A percentile compares a stretch with the other conserved stretches of the same genome.
These are phyloP conservation scores for Entomophthora muscae DNA, from an alignment of 371 early-diverging fungal species.

Conservation along the genomic window DNA sequence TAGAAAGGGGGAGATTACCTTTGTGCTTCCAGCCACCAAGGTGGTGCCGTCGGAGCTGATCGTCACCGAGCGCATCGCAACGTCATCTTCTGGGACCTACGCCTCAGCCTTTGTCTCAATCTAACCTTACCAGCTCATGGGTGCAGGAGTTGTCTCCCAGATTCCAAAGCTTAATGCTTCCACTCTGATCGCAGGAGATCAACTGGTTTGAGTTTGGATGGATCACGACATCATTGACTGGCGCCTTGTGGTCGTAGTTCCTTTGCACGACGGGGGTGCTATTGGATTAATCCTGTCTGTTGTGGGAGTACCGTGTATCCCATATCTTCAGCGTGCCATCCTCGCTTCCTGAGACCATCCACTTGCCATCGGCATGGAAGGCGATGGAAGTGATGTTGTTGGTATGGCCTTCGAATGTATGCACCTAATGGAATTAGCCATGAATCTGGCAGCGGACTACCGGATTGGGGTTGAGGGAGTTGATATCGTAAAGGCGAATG, in stretches of 20 bases:
- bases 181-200: conserved; percentile 86
- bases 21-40: conserved; percentile 82
- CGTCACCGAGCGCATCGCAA: conserved; percentile 73
- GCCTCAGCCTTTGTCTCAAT: not conserved
- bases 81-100: conserved; percentile 74
- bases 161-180: conserved; percentile 84
- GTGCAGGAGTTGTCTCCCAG: conserved; percentile 75
- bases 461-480: conserved; percentile 55
- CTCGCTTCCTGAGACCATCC: conserved; percentile 87
- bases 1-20: conserved; percentile 20
- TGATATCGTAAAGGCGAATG: conserved; percentile 70
- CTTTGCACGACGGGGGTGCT: conserved; percentile 61
- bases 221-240: conserved; percentile 86
- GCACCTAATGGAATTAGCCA: conserved; percentile 20
- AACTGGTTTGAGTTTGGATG: conserved; percentile 91
- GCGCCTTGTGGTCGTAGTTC: conserved; percentile 69
- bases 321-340: conserved; percentile 86
- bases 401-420: conserved; percentile 72
- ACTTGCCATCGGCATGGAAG: conserved; percentile 82
- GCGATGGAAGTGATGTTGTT: conserved; percentile 82
- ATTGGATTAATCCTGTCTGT: conserved; percentile 8
- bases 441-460: conserved; percentile 19
- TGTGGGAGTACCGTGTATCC: conserved; percentile 41
- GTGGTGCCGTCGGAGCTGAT: conserved; percentile 79
- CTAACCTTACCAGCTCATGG: conserved; percentile 46